These are phyloP conservation scores for Suillus tomentosus DNA, from an alignment of 768 basidiomycete species.

Conservation along the genomic window DNA sequence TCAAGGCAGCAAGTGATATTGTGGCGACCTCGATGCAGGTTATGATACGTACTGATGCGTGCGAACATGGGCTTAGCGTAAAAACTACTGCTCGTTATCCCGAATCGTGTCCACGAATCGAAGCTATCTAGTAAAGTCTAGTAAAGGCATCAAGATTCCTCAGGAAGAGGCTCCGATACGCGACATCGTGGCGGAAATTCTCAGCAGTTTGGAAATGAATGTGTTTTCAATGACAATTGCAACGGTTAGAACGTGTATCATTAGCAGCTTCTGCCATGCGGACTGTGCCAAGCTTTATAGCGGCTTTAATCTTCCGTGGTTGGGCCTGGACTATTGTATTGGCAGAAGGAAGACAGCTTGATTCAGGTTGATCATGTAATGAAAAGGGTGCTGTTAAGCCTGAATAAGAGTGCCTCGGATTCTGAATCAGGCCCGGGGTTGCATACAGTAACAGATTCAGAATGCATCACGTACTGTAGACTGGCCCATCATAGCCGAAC, in stretches of 20 bases:
- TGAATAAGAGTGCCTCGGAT: background rate
- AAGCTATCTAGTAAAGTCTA: background rate
- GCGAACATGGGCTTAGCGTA: background rate
- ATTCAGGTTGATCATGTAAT: background rate
- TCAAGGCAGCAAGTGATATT: background rate
- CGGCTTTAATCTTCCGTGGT: background rate
- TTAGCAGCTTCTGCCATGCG: background rate
- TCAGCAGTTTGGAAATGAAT: constrained; percentile 28
- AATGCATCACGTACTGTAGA: background rate
- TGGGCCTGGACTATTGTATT: too few species aligned
- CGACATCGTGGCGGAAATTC: constrained; percentile 39
- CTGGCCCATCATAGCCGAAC: constrained; percentile 28
- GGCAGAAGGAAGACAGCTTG: too few species aligned
- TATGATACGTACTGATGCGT: background rate
- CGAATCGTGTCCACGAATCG: background rate
- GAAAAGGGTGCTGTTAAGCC: background rate
- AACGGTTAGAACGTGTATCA: background rate
- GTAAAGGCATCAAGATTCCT: constrained; percentile 19
- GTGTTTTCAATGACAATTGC: too few species aligned
- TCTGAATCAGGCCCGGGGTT: background rate
- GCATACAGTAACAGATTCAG: background rate
- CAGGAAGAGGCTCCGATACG: constrained; percentile 35
- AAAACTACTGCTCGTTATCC: background rate
- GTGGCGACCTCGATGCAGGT: background rate
- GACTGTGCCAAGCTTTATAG: background rate